phyloP scores from a whole-genome alignment of 225 moss, liverwort and hornwort species.

The Thuidium tamariscinum region DNA sequence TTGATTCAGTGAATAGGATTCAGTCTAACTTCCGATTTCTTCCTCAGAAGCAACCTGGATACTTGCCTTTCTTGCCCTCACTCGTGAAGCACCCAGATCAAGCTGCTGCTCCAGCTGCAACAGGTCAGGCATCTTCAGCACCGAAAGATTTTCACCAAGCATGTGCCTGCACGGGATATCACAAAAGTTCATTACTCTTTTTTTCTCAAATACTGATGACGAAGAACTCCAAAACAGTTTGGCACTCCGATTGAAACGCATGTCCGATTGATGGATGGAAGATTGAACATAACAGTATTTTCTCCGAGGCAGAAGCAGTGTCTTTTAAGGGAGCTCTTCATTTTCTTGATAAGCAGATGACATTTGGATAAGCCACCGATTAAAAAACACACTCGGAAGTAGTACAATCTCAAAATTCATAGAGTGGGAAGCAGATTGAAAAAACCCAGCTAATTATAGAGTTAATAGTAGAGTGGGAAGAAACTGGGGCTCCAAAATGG shows the following conservation, averaged over 20 bases:
- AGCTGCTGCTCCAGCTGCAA: conserved; percentile 76
- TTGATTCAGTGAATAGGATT: neutral
- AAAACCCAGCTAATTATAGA: neutral
- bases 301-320: neutral
- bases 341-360: neutral
- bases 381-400: neutral
- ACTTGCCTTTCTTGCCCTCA: conserved; percentile 73
- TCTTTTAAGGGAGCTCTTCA: neutral
- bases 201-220: neutral
- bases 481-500: no score
- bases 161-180: conserved; percentile 44
- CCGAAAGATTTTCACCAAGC: conserved; percentile 70
- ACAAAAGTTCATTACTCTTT: neutral
- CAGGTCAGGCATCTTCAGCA: conserved; percentile 54
- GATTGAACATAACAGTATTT: neutral
- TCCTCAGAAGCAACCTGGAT: neutral
- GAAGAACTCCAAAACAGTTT: neutral
- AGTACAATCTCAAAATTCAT: neutral
- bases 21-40: neutral
- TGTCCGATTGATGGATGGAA: neutral
- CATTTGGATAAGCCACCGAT: neutral
- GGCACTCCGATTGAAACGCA: neutral
- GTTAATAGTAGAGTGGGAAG: neutral
- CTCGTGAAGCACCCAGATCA: conserved; percentile 59
- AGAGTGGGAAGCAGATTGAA: neutral